phyloP scores from a whole-genome alignment of 2,329 filamentous ascomycete species.

The Zymoseptoria ardabiliae region DNA sequence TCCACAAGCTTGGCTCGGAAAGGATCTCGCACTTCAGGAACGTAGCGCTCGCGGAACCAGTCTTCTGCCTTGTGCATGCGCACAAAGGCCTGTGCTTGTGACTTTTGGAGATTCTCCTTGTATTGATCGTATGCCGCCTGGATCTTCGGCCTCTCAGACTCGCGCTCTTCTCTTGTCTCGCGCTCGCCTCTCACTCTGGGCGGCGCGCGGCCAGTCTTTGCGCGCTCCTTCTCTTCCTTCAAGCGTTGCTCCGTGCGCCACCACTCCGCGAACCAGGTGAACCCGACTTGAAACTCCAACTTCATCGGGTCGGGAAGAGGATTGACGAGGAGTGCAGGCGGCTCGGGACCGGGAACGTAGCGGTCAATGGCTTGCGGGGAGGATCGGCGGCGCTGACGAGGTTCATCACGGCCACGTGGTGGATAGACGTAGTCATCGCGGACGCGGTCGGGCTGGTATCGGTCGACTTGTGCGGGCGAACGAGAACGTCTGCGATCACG shows the following conservation, averaged over 20 bases:
- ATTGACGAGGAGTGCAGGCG: slow-evolving; percentile 48
- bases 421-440: slow-evolving; percentile 58
- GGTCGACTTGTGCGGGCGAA: slow-evolving; percentile 63
- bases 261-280: slow-evolving; percentile 82
- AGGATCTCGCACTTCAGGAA: slow-evolving; percentile 69
- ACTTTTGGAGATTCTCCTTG: slow-evolving; percentile 56
- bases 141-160: slow-evolving; percentile 71
- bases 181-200: slow-evolving; percentile 53
- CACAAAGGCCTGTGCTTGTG: slow-evolving; percentile 70
- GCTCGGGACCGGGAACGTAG: slow-evolving; percentile 70
- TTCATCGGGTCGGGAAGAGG: slow-evolving; percentile 65
- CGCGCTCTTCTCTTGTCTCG: slow-evolving; percentile 64
- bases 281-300: slow-evolving; percentile 72
- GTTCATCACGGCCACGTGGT: slow-evolving; percentile 53
- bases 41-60: slow-evolving; percentile 95
- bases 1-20: slow-evolving; percentile 71
- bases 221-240: slow-evolving; percentile 71
- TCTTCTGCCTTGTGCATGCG: slow-evolving; percentile 89
- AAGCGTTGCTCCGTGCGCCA: slow-evolving; percentile 76
- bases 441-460: slow-evolving; percentile 65
- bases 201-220: slow-evolving; percentile 59
- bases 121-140: slow-evolving; percentile 61
- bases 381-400: slow-evolving; percentile 55
- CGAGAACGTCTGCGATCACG: slow-evolving; percentile 61
- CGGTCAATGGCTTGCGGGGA: slow-evolving; percentile 67